Conservation (phyloP, 225 moss, liverwort and hornwort genomes). For the Polytrichum formosum region DNA sequence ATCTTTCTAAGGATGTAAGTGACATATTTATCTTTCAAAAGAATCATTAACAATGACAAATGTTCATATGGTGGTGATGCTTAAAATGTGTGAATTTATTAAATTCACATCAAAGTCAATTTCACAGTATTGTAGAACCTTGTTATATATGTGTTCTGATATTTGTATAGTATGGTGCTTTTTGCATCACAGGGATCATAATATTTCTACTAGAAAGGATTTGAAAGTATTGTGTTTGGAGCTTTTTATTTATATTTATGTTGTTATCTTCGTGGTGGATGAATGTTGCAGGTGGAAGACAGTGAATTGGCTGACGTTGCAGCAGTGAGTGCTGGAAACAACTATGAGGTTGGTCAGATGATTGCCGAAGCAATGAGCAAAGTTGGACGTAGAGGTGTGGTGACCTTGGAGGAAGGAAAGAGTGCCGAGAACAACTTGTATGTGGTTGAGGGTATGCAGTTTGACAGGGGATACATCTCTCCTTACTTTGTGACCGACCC, state of each 20-base stretch:
- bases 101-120: no score
- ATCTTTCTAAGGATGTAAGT: constrained; percentile 72
- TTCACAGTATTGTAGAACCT: no score
- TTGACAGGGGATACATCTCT: constrained; percentile 91
- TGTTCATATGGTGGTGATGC: no score
- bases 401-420: constrained; percentile 93
- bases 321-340: constrained; percentile 94
- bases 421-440: constrained; percentile 90
- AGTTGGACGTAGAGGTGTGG: constrained; percentile 89
- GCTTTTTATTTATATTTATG: background rate
- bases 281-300: constrained; percentile 69
- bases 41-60: no score
- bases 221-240: background rate
- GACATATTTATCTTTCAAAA: no score
- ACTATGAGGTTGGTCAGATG: constrained; percentile 86
- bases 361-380: constrained; percentile 96
- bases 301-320: constrained; percentile 96
- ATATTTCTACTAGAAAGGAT: no score
- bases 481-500: constrained; percentile 97
- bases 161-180: no score
- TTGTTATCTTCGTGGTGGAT: background rate
- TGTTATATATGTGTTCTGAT: no score
- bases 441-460: constrained; percentile 98
- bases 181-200: no score
- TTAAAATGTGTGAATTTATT: no score